phyloP scores from a whole-genome alignment of 2,329 filamentous ascomycete species.

The Mollisiaceae sp. region DNA sequence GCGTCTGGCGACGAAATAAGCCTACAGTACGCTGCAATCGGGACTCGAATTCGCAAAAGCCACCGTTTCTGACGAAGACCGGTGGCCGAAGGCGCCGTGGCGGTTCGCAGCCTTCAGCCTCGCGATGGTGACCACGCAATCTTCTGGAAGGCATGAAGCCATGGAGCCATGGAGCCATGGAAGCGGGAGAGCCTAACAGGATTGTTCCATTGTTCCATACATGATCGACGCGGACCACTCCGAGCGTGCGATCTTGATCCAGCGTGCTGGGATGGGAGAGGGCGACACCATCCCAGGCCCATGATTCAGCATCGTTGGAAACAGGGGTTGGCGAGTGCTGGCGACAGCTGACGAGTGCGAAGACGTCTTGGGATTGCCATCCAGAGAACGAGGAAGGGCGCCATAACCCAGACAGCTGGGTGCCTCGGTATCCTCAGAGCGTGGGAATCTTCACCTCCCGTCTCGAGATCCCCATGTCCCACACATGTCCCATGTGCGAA shows the following conservation, averaged over 20 bases:
- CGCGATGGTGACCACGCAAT: conserved; percentile 7
- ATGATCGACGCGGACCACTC: conserved; percentile 14
- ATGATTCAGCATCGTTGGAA: neutral
- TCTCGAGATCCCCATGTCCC: neutral
- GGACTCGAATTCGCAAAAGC: neutral
- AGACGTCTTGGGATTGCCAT: neutral
- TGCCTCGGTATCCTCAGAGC: too few species aligned
- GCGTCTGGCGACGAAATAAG: neutral
- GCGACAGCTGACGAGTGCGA: neutral
- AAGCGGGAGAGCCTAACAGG: conserved; percentile 12
- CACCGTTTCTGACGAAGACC: conserved; percentile 7
- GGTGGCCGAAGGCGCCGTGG: conserved; percentile 6
- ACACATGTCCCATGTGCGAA: neutral
- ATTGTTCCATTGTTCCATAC: conserved; percentile 5
- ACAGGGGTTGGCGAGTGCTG: neutral
- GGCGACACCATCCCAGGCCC: neutral
- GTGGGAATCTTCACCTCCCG: neutral
- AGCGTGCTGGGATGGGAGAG: conserved; percentile 15
- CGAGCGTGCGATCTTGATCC: conserved; percentile 15
- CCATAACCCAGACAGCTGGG: too few species aligned
- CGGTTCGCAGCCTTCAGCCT: conserved; percentile 15
- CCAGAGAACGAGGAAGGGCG: too few species aligned
- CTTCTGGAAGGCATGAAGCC: conserved; percentile 11
- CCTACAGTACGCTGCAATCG: too few species aligned
- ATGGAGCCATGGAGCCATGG: neutral